Evolutionary conservation across 192 early-diverging fungal genomes (phyloP).

Genomic region (Funneliformis geosporum): DNA sequence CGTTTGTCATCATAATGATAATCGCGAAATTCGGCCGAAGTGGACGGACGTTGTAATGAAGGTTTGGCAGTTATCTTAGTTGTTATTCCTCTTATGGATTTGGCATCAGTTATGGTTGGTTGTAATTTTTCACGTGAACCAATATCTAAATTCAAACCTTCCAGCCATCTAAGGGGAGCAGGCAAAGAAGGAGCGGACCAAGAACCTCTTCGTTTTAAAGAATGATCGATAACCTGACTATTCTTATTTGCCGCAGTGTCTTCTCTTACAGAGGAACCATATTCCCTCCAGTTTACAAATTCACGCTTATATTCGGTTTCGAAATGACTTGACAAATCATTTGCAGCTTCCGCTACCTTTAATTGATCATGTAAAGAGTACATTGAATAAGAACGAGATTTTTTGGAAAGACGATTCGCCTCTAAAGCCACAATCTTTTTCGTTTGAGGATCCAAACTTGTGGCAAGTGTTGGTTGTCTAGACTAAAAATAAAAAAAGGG

Average conservation of each 20-base stretch:
- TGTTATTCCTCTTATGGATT: conserved; percentile 1
- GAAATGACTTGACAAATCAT: conserved; percentile 4
- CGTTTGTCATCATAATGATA: neutral
- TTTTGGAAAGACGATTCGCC: conserved; percentile 24
- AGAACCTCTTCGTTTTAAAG: conserved; percentile 17
- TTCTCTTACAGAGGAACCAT: neutral
- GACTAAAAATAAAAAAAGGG: neutral
- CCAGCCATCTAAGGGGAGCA: conserved; percentile 9
- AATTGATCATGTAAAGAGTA: conserved; percentile 28
- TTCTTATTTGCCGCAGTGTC: neutral
- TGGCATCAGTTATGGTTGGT: conserved; percentile 6
- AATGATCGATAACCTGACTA: neutral
- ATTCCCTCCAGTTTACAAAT: conserved; percentile 32
- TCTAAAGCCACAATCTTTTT: conserved; percentile 29
- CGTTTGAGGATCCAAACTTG: conserved; percentile 18
- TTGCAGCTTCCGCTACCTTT: conserved; percentile 2
- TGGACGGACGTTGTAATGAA: neutral
- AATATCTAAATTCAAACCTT: neutral
- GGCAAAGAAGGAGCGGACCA: conserved; percentile 23
- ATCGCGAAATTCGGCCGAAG: conserved; percentile 19
- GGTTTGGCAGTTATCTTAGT: neutral
- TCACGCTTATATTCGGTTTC: conserved; percentile 21
- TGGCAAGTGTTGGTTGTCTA: neutral
- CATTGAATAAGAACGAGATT: conserved; percentile 32
- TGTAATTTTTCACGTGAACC: conserved; percentile 5